phyloP scores from a whole-genome alignment of 495 filamentous ascomycete species.

The Lepidopterella palustris region DNA sequence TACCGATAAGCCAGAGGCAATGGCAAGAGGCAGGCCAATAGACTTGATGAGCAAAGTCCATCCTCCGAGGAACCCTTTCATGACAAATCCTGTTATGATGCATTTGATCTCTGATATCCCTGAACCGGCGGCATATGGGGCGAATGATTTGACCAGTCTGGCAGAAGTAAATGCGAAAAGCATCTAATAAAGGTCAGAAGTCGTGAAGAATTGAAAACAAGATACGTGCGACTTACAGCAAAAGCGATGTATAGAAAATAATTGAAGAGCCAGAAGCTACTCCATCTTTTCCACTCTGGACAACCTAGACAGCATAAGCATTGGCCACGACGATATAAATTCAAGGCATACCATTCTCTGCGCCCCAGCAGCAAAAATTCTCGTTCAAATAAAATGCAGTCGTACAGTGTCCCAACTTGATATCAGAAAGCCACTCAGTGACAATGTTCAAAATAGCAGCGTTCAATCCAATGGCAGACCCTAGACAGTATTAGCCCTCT shows the following conservation, averaged over 20 bases:
- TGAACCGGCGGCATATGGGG: conserved; percentile 93
- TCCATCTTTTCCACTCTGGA: conserved; percentile 87
- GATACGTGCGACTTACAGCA: conserved; percentile 51
- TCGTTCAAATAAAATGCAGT: conserved; percentile 97
- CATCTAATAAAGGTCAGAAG: conserved; percentile 45
- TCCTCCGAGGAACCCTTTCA: conserved; percentile 94
- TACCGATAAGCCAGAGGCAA: conserved; percentile 89
- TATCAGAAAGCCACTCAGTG: conserved; percentile 94
- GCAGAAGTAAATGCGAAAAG: conserved; percentile 79
- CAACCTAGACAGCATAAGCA: conserved; percentile 54
- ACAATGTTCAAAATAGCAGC: conserved; percentile 91
- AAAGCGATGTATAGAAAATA: conserved; percentile 86
- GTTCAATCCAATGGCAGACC: conserved; percentile 85
- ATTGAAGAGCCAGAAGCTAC: conserved; percentile 66
- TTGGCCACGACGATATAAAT: conserved; percentile 1
- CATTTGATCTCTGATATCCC: conserved; percentile 99
- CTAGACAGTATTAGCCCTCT: conserved; percentile 28
- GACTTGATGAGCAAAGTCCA: conserved; percentile 95
- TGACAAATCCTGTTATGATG: conserved; percentile 98
- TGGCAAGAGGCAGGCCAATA: conserved; percentile 81
- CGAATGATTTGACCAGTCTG: conserved; percentile 82
- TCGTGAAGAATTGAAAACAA: not conserved
- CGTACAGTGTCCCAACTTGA: conserved; percentile 89
- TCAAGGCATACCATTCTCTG: conserved; percentile 65
- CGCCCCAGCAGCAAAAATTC: conserved; percentile 97